Evolutionary conservation across 352 stramenopile species (phyloP).

Genomic region (Phytophthora pini): DNA sequence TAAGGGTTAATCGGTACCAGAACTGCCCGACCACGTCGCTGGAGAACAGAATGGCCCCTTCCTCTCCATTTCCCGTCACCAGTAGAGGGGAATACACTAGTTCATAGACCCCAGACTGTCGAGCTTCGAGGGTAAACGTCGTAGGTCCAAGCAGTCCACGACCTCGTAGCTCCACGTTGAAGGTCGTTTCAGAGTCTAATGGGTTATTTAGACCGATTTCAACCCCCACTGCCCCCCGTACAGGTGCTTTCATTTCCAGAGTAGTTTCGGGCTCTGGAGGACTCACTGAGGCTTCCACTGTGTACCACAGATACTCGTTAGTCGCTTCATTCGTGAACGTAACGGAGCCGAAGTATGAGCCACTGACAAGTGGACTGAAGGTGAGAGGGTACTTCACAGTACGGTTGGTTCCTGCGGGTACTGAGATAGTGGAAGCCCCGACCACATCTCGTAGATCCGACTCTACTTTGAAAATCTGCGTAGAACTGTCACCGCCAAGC

Average conservation of each 20-base stretch:
- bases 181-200: constrained; percentile 81
- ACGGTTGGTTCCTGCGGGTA: constrained; percentile 33
- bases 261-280: constrained; percentile 78
- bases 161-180: constrained; percentile 87
- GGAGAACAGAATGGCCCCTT: constrained; percentile 90
- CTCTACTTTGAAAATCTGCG: constrained; percentile 86
- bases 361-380: constrained; percentile 89
- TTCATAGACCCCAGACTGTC: constrained; percentile 86
- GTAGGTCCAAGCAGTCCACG: constrained; percentile 85
- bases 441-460: constrained; percentile 92
- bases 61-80: constrained; percentile 48
- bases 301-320: constrained; percentile 94
- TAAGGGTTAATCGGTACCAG: constrained; percentile 91
- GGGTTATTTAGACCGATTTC: constrained; percentile 93
- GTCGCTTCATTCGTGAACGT: constrained; percentile 90
- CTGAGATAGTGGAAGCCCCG: constrained; percentile 57
- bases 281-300: constrained; percentile 88
- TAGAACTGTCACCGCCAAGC: constrained; percentile 45
- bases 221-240: constrained; percentile 87
- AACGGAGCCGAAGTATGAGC: constrained; percentile 92
- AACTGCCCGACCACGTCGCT: constrained; percentile 93
- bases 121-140: constrained; percentile 74
- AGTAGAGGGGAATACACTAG: constrained; percentile 92
- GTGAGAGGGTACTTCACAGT: constrained; percentile 80
- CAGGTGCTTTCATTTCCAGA: constrained; percentile 83